These are phyloP conservation scores for Talaromyces adpressus DNA, from an alignment of 495 filamentous ascomycete genomes.

Conservation along the genomic window DNA sequence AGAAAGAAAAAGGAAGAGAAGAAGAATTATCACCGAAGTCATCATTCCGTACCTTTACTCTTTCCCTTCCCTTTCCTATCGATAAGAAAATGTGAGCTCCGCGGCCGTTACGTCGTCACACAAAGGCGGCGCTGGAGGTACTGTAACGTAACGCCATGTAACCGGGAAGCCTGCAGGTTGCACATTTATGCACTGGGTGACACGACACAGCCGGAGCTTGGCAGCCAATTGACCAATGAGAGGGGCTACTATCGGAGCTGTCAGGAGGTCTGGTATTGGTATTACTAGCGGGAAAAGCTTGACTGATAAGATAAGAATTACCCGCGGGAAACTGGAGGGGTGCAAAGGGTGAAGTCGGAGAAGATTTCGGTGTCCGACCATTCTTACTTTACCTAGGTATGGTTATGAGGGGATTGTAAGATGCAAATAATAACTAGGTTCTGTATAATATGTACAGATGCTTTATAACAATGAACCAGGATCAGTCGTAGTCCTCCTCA, in stretches of 20 bases:
- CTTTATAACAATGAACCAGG: not conserved
- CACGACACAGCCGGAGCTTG: not conserved
- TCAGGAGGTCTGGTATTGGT: not conserved
- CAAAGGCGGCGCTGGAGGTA: not conserved
- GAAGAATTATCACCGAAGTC: constrained; percentile 5
- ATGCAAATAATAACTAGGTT: not conserved
- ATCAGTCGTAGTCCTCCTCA: constrained; percentile 14
- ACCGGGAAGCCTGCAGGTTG: not conserved
- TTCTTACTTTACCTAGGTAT: not conserved
- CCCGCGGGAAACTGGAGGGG: constrained; percentile 7
- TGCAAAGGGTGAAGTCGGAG: constrained; percentile 1
- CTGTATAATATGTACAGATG: not conserved
- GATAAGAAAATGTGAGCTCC: constrained; percentile 3
- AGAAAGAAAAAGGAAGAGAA: constrained; percentile 24
- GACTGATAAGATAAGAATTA: constrained; percentile 8
- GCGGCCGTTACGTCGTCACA: not conserved
- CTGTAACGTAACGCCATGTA: not conserved
- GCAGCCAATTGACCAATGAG: not conserved
- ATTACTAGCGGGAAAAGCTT: not conserved
- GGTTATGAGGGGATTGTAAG: not conserved
- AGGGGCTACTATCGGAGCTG: not conserved
- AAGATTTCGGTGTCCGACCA: constrained; percentile 8
- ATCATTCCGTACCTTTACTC: not conserved
- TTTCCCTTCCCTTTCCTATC: not conserved
- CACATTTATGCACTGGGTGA: not conserved